phyloP scores from a whole-genome alignment of 2,329 filamentous ascomycete genomes.

The Mycosphaerella arachidis region DNA sequence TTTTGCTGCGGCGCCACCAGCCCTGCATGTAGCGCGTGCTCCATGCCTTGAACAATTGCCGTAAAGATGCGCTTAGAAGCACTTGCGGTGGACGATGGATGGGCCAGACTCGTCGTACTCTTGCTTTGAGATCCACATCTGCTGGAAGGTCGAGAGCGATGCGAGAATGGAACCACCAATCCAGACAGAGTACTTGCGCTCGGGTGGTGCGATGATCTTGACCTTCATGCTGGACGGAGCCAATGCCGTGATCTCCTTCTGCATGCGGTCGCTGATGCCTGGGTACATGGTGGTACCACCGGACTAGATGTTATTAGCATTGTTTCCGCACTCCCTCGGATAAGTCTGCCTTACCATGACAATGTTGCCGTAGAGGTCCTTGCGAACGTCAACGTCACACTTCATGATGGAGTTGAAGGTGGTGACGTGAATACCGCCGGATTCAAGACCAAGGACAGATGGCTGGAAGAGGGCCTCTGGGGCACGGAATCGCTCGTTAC shows the following conservation, averaged over 20 bases:
- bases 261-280: conserved; percentile 99
- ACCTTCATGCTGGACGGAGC: conserved; percentile 99
- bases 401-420: conserved; percentile 99
- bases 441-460: conserved; percentile 95
- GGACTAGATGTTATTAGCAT: conserved; percentile 61
- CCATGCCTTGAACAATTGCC: conserved; percentile 16
- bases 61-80: conserved; percentile 72
- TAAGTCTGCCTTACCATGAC: conserved; percentile 77
- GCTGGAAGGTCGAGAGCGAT: conserved; percentile 99
- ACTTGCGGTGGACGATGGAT: conserved; percentile 99
- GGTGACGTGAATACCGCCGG: conserved; percentile 97
- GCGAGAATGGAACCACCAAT: conserved; percentile 99
- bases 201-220: conserved; percentile 99
- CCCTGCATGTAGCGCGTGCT: conserved; percentile 18
- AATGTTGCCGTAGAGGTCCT: conserved; percentile 99
- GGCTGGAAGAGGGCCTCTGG: conserved; percentile 99
- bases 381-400: conserved; percentile 99
- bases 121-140: conserved; percentile 99
- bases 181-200: conserved; percentile 99
- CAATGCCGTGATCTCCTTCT: conserved; percentile 99
- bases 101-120: conserved; percentile 99
- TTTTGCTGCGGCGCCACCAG: conserved; percentile 9
- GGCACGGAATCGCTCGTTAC: conserved; percentile 99
- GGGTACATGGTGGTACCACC: conserved; percentile 99
- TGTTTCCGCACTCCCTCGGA: background rate